Evolutionary conservation across 176 grass and related monocot species (phyloP).

Genomic region (Alopecurus myosuroides): DNA sequence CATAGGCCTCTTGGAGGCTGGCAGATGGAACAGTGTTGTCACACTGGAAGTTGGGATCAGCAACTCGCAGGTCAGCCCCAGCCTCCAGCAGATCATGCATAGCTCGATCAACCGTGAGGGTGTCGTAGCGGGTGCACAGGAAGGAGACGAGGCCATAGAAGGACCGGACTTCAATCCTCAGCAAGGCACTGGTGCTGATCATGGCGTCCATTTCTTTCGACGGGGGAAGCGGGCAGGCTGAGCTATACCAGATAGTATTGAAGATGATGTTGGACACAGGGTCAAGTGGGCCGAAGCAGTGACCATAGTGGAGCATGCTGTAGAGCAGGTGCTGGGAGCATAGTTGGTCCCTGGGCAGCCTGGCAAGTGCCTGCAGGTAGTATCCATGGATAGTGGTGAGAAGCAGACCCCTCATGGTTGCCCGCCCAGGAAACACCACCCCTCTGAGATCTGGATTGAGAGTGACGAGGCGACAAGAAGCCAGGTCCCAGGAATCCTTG

Average conservation of each 20-base stretch:
- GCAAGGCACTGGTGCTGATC: not conserved
- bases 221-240: not conserved
- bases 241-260: not conserved
- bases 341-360: not conserved
- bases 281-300: not conserved
- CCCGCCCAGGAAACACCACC: not conserved
- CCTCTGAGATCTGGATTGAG: not conserved
- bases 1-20: not conserved
- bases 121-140: not conserved
- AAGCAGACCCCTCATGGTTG: not conserved
- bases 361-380: not conserved
- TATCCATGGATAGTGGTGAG: slow-evolving; percentile 4
- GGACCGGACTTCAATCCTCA: not conserved
- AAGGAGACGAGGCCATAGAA: not conserved
- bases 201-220: accelerated
- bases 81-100: not conserved
- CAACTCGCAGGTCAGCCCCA: not conserved
- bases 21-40: not conserved
- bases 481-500: not conserved
- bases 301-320: not conserved
- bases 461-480: not conserved
- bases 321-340: not conserved
- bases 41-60: not conserved
- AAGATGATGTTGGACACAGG: not conserved
- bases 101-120: not conserved